Conservation (phyloP, 176 grass and related monocot species). For the Ampelocalamus luodianensis region DNA sequence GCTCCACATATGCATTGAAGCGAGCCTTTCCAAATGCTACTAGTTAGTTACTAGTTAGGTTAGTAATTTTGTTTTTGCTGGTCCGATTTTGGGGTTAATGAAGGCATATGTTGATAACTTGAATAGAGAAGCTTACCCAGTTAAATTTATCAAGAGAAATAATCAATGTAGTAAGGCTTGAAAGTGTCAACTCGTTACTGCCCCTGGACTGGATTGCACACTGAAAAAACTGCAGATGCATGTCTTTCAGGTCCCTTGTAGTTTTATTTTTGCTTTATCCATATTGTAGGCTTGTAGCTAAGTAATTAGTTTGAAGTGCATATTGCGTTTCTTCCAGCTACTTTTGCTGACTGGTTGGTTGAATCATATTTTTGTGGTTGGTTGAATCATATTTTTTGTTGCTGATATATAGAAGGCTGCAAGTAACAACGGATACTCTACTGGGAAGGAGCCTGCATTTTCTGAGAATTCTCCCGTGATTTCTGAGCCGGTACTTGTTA, state of each 20-base stretch:
- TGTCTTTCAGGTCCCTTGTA: conserved; percentile 9
- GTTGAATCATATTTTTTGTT: conserved; percentile 9
- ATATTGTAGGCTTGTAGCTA: conserved; percentile 12
- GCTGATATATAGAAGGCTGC: conserved; percentile 54
- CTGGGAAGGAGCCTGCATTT: conserved; percentile 50
- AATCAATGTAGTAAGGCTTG: not conserved
- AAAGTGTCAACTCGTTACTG: not conserved
- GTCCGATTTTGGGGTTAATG: not conserved
- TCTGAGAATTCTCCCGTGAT: conserved; percentile 70
- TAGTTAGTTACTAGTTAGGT: not conserved
- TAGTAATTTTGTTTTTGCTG: not conserved
- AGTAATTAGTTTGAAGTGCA: not conserved
- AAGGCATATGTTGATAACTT: not conserved
- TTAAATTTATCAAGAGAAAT: not conserved
- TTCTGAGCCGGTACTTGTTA: conserved; percentile 79
- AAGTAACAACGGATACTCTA: conserved; percentile 53
- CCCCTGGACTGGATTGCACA: not conserved
- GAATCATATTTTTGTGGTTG: not conserved
- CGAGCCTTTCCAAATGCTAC: not conserved
- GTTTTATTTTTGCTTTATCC: conserved; percentile 12
- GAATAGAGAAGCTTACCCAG: not conserved
- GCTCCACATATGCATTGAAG: not conserved
- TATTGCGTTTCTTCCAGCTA: conserved; percentile 1
- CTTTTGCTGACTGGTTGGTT: conserved; percentile 7
- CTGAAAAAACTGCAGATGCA: not conserved